Conservation (phyloP, 192 early-diverging fungal genomes). For the Geranomyces variabilis region DNA sequence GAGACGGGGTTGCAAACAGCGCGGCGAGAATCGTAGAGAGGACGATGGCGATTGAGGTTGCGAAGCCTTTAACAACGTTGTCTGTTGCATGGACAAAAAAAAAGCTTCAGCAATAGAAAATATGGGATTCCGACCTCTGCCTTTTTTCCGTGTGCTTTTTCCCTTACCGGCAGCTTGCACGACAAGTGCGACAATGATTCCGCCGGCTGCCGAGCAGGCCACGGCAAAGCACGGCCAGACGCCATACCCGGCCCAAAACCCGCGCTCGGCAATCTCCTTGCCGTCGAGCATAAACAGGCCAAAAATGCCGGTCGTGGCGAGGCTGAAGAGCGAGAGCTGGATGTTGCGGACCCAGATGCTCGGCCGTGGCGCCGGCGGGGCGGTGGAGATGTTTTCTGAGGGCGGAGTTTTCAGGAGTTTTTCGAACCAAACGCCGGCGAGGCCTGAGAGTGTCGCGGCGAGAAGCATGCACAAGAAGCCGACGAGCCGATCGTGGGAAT, state of each 20-base stretch:
- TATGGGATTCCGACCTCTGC: too few species aligned
- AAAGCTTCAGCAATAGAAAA: too few species aligned
- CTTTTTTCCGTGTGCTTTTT: too few species aligned
- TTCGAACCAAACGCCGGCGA: constrained; percentile 14
- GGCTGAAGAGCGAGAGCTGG: constrained; percentile 12
- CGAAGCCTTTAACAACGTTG: constrained; percentile 16
- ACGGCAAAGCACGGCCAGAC: not conserved
- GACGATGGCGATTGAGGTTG: constrained; percentile 9
- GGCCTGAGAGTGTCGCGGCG: constrained; percentile 2
- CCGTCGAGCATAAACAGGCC: constrained; percentile 1
- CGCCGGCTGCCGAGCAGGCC: not conserved
- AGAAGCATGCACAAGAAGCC: constrained; percentile 10
- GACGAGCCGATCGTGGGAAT: not conserved
- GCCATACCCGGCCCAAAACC: constrained; percentile 18
- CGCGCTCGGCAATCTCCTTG: constrained; percentile 4
- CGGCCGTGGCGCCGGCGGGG: not conserved
- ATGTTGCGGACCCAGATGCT: constrained; percentile 16
- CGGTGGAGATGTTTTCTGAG: not conserved
- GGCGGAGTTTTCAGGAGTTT: constrained; percentile 2
- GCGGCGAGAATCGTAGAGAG: not conserved
- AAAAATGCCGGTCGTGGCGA: not conserved
- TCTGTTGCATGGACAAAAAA: too few species aligned
- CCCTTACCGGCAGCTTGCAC: constrained; percentile 10
- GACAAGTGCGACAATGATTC: constrained; percentile 9
- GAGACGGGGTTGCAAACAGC: not conserved